Percentiles rank a stretch among this genome's conserved stretches.
These are phyloP conservation scores for Elasticomyces elasticus DNA, from an alignment of 495 filamentous ascomycete genomes.

Conservation along the genomic window DNA sequence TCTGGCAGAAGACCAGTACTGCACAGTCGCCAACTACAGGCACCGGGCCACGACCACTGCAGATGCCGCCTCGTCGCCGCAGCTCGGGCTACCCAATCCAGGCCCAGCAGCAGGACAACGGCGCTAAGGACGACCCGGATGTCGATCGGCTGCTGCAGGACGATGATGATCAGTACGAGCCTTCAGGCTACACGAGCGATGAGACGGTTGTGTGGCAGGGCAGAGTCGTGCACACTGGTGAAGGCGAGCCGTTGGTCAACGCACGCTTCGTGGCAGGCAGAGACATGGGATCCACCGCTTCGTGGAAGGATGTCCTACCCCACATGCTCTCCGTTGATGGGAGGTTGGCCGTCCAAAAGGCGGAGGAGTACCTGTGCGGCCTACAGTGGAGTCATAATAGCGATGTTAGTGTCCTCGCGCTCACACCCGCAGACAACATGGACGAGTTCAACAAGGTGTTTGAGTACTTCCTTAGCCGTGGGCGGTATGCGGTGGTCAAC, in stretches of 20 bases:
- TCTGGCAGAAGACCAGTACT: slow-evolving; percentile 42
- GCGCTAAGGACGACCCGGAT: slow-evolving; percentile 59
- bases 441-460: slow-evolving; percentile 60
- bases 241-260: slow-evolving; percentile 57
- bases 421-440: slow-evolving; percentile 35
- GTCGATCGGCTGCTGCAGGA: slow-evolving; percentile 84
- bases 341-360: slow-evolving; percentile 67
- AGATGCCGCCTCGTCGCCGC: slow-evolving; percentile 39
- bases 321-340: slow-evolving; percentile 64
- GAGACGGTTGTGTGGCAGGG: slow-evolving; percentile 66
- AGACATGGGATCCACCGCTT: slow-evolving; percentile 51
- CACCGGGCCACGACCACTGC: slow-evolving; percentile 25
- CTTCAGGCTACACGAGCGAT: slow-evolving; percentile 59
- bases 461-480: slow-evolving; percentile 66
- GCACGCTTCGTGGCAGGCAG: slow-evolving; percentile 72
- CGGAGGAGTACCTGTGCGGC: slow-evolving; percentile 79
- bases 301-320: slow-evolving; percentile 63
- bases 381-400: slow-evolving; percentile 61
- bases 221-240: slow-evolving; percentile 38
- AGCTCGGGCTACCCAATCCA: slow-evolving; percentile 37
- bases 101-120: slow-evolving; percentile 36
- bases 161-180: slow-evolving; percentile 75
- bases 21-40: slow-evolving; percentile 42
- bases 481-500: slow-evolving; percentile 71
- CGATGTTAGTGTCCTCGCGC: slow-evolving; percentile 56